Evolutionary conservation across 441 rosid genomes (phyloP).

Genomic region (Theobroma grandiflorum): DNA sequence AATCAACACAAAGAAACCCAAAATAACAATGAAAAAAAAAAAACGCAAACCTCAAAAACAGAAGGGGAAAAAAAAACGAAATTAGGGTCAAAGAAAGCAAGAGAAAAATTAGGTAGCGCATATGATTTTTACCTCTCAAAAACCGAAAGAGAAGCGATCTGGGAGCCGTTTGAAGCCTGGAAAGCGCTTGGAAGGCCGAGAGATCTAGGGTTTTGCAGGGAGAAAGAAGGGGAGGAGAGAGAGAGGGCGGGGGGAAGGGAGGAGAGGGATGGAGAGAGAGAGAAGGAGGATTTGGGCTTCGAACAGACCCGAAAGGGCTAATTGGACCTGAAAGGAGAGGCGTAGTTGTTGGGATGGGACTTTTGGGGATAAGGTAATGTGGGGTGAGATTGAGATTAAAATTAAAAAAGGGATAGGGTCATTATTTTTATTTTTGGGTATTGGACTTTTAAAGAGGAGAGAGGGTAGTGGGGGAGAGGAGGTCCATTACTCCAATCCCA

Average conservation of each 20-base stretch:
- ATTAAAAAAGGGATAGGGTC: background rate
- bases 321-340: constrained; percentile 35
- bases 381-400: constrained; percentile 16
- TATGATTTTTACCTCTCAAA: constrained; percentile 27
- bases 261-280: background rate
- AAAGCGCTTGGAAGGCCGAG: constrained; percentile 3
- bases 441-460: constrained; percentile 23
- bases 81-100: background rate
- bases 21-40: background rate
- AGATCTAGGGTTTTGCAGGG: constrained; percentile 38
- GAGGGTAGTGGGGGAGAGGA: background rate
- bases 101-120: background rate
- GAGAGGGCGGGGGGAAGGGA: background rate
- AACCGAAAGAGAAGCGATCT: constrained; percentile 13
- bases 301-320: constrained; percentile 38
- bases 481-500: constrained; percentile 7
- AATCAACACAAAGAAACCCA: background rate
- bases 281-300: constrained; percentile 36
- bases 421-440: background rate
- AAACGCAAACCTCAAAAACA: background rate
- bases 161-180: constrained; percentile 20
- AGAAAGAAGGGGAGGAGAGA: background rate
- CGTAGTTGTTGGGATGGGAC: constrained; percentile 6
- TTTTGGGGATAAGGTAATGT: constrained; percentile 18
- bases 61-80: background rate